Evolutionary conservation across 495 filamentous ascomycete genomes (phyloP).

Genomic region (Lasiosphaeria ovina): DNA sequence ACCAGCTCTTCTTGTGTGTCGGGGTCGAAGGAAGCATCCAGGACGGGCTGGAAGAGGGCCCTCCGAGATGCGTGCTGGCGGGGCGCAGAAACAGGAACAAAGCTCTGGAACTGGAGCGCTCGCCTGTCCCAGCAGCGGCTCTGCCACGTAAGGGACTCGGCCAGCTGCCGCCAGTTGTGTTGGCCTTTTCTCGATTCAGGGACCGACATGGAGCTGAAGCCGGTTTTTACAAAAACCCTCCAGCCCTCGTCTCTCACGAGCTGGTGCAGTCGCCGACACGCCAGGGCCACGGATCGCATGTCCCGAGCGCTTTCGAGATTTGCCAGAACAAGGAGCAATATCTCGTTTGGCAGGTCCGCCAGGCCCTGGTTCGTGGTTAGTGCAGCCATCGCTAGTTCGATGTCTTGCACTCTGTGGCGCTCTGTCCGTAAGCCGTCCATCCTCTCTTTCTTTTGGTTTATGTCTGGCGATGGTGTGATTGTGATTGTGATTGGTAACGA

Average conservation of each 20-base stretch:
- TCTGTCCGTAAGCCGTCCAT: too few relatives aligned
- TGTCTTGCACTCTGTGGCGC: too few relatives aligned
- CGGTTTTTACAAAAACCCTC: constrained; percentile 40
- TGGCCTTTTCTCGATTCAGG: constrained; percentile 14
- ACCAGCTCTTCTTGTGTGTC: constrained; percentile 38
- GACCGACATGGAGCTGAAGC: constrained; percentile 36
- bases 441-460: too few relatives aligned
- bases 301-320: constrained; percentile 39
- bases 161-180: constrained; percentile 36
- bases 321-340: constrained; percentile 38
- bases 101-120: constrained; percentile 30
- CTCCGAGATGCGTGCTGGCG: constrained; percentile 17
- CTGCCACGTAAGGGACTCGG: constrained; percentile 40
- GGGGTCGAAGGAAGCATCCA: constrained; percentile 37
- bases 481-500: too few relatives aligned
- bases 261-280: constrained; percentile 29
- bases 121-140: constrained; percentile 45
- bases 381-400: too few relatives aligned
- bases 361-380: constrained; percentile 5
- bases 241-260: constrained; percentile 38
- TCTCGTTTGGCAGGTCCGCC: constrained; percentile 36
- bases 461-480: too few relatives aligned
- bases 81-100: constrained; percentile 10
- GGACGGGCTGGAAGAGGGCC: constrained; percentile 34
- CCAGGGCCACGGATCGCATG: constrained; percentile 31